Conservation (phyloP, 2,329 filamentous ascomycete species). For the Neophaeococcomyces mojaviensis region DNA sequence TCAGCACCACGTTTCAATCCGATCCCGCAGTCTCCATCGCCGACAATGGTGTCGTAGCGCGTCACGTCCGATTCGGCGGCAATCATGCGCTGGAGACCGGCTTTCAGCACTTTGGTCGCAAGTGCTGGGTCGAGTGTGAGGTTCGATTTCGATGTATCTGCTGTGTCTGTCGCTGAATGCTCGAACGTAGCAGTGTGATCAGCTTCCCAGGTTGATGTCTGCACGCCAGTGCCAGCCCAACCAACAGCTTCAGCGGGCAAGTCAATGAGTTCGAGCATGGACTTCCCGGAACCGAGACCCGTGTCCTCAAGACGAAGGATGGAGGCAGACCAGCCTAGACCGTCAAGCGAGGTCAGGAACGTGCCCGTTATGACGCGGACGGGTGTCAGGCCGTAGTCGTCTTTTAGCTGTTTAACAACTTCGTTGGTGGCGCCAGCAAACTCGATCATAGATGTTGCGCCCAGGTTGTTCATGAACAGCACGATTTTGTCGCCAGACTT, state of each 20-base stretch:
- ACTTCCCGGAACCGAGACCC: slow-evolving; percentile 45
- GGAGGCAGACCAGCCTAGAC: slow-evolving; percentile 63
- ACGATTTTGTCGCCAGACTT: slow-evolving; percentile 53
- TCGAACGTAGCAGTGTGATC: slow-evolving; percentile 36
- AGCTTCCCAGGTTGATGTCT: slow-evolving; percentile 51
- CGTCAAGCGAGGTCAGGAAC: slow-evolving; percentile 66
- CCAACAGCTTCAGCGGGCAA: slow-evolving; percentile 60
- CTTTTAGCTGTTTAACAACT: slow-evolving; percentile 53
- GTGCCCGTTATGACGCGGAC: slow-evolving; percentile 57
- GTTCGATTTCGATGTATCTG: slow-evolving; percentile 46
- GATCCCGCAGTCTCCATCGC: slow-evolving; percentile 84
- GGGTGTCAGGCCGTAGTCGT: slow-evolving; percentile 53
- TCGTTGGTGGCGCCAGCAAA: slow-evolving; percentile 61
- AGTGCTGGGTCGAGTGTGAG: slow-evolving; percentile 44
- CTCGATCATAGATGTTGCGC: slow-evolving; percentile 60
- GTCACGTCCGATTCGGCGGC: slow-evolving; percentile 59
- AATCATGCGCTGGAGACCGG: slow-evolving; percentile 53
- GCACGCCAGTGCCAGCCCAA: slow-evolving; percentile 54
- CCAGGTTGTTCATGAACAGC: slow-evolving; percentile 62
- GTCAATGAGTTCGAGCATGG: slow-evolving; percentile 60
- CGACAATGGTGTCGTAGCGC: slow-evolving; percentile 69
- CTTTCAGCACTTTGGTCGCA: slow-evolving; percentile 47
- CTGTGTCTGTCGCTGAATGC: slow-evolving; percentile 34
- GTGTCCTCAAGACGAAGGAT: slow-evolving; percentile 56
- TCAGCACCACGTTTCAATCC: slow-evolving; percentile 82